phyloP scores from a whole-genome alignment of 345 rosid species.

The Combretum micranthum region DNA sequence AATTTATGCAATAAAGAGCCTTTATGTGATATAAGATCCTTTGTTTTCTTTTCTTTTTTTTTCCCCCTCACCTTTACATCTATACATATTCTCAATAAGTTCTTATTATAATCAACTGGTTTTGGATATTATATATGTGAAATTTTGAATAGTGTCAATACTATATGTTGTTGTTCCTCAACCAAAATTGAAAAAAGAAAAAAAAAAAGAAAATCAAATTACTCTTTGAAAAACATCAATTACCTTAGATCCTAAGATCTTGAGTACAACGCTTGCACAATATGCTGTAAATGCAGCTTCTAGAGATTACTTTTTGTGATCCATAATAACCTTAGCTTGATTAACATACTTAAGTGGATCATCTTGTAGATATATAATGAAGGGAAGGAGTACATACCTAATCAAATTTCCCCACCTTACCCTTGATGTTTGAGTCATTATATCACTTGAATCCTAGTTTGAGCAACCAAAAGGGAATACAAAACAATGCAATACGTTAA shows the following conservation, averaged over 20 bases:
- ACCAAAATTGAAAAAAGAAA: not conserved
- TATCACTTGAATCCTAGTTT: slow-evolving; percentile 39
- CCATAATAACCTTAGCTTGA: slow-evolving; percentile 38
- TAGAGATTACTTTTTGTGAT: slow-evolving; percentile 46
- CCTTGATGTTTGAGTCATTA: slow-evolving; percentile 41
- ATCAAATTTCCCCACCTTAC: slow-evolving; percentile 53
- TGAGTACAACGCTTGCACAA: slow-evolving; percentile 23
- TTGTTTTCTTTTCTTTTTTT: too few species aligned
- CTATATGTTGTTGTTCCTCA: too few species aligned
- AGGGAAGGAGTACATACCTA: slow-evolving; percentile 45
- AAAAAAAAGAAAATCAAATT: too few species aligned
- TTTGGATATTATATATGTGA: too few species aligned
- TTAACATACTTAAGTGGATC: slow-evolving; percentile 51
- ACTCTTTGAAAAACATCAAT: not conserved
- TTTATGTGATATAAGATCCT: too few species aligned
- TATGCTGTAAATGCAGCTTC: slow-evolving; percentile 47
- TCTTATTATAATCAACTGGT: too few species aligned
- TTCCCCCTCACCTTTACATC: too few species aligned
- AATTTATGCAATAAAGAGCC: too few species aligned
- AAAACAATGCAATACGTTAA: too few species aligned
- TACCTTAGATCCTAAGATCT: slow-evolving; percentile 36
- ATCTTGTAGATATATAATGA: slow-evolving; percentile 26
- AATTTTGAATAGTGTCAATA: too few species aligned
- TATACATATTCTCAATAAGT: too few species aligned
- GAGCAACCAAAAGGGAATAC: too few species aligned